Evolutionary conservation across 2,329 filamentous ascomycete species (phyloP), one percentile per base, ranked within the genome.

Genomic region (Epicoccum sorghinum): DNA sequence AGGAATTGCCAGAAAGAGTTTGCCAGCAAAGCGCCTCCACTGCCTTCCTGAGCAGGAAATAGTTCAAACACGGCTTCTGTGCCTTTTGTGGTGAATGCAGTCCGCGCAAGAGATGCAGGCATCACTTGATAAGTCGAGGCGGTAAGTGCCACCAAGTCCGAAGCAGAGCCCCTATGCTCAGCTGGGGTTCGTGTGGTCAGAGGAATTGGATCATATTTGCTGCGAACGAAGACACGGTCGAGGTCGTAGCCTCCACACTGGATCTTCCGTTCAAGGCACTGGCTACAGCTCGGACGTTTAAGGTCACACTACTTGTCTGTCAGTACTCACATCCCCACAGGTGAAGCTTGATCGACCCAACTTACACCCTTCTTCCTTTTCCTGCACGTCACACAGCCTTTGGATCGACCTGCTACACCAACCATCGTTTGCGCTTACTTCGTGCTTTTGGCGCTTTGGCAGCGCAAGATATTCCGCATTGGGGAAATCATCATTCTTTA

Each of bases 231-330:
- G 51, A 87, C 81, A 13, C 81, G 82, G 65, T 87, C 81, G 35
- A 83, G 78, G 65, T 86, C 81, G 69, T 89, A 89, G 35, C 86
- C 86, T 39, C 85, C 86, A 62, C 86, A 89, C 52, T 80, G 70
- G 39, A 84, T 77, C 22, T 83, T 83, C 61, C 80, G 82, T 61
- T 81, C 78, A 51, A 79, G 75, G 68, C 86, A 89, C 66, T 86
- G 87, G 49, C 79, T 80, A 69, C 86, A 89, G 33, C 77, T 76
- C 2, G 86, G 86, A 4, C 81, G 80, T 53, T 83, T 79, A 59
- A 86, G 85, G 72, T 86, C 86, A 69, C 86, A 88, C 83, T 86
- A 36, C 24, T 13, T 2, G 10, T 40, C 37, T 22, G 22, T 53
- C 18, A 57, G 39, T 46, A 41, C n/a, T 7, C 36, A 10, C 7